Base-by-base conservation (phyloP, 2,329 filamentous ascomycete species). In the Hypomyces perniciosus region DNA sequence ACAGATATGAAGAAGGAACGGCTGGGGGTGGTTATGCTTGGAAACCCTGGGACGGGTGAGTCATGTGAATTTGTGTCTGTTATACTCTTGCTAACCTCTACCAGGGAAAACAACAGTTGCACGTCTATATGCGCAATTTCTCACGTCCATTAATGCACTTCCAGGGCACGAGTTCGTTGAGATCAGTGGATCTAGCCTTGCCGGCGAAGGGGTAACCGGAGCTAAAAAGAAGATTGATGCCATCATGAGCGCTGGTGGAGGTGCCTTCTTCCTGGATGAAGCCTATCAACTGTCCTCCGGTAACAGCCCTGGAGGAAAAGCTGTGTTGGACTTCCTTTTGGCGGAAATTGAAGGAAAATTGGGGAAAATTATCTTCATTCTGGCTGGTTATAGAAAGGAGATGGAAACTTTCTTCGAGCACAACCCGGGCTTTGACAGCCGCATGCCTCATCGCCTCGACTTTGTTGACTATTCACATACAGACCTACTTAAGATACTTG, bases 31-130 rank as follows among this genome's bases (percentile, higher is more conserved):
- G n/a, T n/a, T n/a, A n/a, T n/a, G n/a, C n/a, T n/a, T n/a, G 47
- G 47, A 26, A 49, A 49, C 12, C 40, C 47, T 4, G 47, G 40
- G n/a, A 49, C 40, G 13, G 47, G 47, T 49, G 29, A 38, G 33
- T 27, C 27, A n/a, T n/a, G n/a, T n/a, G n/a, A n/a, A n/a, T n/a
- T n/a, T n/a, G n/a, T n/a, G n/a, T n/a, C n/a, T n/a, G n/a, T n/a
- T n/a, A n/a, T 29, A 8, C 2, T n/a, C 9, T 8, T 43, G 27
- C 20, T 7, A 34, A 34, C 8, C 5, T 6, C 2, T 6, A 29
- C n/a, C 20, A 49, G 47, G 46, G 5, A 49, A 49, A 38, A 44
- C 47, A 5, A 49, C 33, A 5, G 31, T 44, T 29, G 40, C 40
- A 6, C 34, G 41, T 30, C 26, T 49, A 7, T 49, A 44, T 31